A percentile compares a stretch with the other conserved stretches of the same genome.
phyloP scores from a whole-genome alignment of 2,329 filamentous ascomycete genomes.

The Knoxdaviesia capensis region DNA sequence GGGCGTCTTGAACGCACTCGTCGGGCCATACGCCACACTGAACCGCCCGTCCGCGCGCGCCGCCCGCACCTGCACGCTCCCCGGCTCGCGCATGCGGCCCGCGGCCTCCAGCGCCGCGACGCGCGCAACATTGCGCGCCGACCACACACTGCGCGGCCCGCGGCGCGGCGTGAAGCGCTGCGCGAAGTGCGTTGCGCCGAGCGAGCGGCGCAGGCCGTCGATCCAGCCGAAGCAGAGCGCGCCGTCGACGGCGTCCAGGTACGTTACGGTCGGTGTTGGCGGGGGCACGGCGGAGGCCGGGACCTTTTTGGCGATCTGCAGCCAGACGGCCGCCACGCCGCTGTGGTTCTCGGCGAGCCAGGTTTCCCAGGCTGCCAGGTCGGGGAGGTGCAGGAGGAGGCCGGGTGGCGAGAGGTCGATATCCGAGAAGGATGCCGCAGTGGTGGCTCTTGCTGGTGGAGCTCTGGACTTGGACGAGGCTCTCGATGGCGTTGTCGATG shows the following conservation, averaged over 20 bases:
- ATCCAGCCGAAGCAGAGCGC: constrained; percentile 45
- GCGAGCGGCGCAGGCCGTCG: constrained; percentile 28
- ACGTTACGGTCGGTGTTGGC: constrained; percentile 24
- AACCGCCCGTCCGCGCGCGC: constrained; percentile 36
- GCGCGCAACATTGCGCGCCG: constrained; percentile 34
- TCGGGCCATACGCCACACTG: too few relatives aligned
- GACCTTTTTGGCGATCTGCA: constrained; percentile 27
- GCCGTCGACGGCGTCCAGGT: constrained; percentile 30
- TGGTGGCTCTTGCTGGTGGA: too few relatives aligned
- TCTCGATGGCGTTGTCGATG: too few relatives aligned
- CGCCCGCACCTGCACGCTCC: constrained; percentile 27
- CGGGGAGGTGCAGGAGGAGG: constrained; percentile 11
- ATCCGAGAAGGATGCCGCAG: too few relatives aligned
- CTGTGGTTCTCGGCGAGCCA: constrained; percentile 18
- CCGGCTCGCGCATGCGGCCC: constrained; percentile 27
- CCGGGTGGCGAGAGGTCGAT: too few relatives aligned
- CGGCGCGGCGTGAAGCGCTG: constrained; percentile 39
- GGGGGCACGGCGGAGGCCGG: too few relatives aligned
- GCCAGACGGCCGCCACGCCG: constrained; percentile 19
- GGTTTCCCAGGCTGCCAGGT: constrained; percentile 12
- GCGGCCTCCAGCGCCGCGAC: constrained; percentile 21
- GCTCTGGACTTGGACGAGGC: too few relatives aligned
- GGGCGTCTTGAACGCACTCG: too few relatives aligned
- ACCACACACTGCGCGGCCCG: constrained; percentile 34
- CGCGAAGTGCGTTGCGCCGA: constrained; percentile 25